phyloP scores from a whole-genome alignment of 306 rosid species.

The Crotalaria pallida region DNA sequence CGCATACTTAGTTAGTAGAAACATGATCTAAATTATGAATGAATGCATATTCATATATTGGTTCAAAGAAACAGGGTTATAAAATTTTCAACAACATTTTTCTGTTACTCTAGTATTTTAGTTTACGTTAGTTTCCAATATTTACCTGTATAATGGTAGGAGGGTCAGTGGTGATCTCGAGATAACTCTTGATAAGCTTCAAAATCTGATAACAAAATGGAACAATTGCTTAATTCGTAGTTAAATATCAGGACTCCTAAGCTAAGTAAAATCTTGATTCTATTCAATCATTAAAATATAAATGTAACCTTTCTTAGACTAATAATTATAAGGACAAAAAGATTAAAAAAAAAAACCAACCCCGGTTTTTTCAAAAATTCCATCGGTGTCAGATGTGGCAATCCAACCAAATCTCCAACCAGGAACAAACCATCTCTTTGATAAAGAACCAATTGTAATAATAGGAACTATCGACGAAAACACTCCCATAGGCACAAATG shows the following conservation, averaged over 20 bases:
- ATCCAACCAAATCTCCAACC: slow-evolving; percentile 74
- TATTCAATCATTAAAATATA: not conserved
- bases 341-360: slow-evolving; percentile 20
- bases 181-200: slow-evolving; percentile 33
- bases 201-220: slow-evolving; percentile 32
- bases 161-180: slow-evolving; percentile 44
- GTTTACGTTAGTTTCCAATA: not conserved
- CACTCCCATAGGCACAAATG: slow-evolving; percentile 61
- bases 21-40: not conserved
- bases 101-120: not conserved
- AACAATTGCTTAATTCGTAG: not conserved
- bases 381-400: slow-evolving; percentile 44
- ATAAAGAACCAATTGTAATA: slow-evolving; percentile 48
- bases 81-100: not conserved
- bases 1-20: not conserved
- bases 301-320: not conserved
- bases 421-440: slow-evolving; percentile 63
- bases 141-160: slow-evolving; percentile 61
- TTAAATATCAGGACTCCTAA: not conserved
- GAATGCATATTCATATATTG: not conserved
- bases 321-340: not conserved
- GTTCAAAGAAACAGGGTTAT: not conserved
- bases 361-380: slow-evolving; percentile 45
- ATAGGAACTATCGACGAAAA: slow-evolving; percentile 51
- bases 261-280: not conserved